Evolutionary conservation across 2,329 filamentous ascomycete species (phyloP).

Genomic region (Curvularia hawaiiensis): DNA sequence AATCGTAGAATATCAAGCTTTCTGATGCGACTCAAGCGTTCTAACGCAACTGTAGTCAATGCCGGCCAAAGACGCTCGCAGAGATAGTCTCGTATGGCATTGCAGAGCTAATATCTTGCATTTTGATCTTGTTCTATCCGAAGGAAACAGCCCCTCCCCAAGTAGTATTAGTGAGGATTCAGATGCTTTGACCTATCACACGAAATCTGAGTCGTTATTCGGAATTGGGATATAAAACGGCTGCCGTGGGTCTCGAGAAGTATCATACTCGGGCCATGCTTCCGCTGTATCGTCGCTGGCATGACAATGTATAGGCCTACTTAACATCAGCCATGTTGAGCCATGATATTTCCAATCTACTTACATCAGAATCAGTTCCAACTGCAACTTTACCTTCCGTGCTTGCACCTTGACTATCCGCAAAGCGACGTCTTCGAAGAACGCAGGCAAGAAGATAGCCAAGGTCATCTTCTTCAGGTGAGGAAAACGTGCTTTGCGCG

Average conservation of each 20-base stretch:
- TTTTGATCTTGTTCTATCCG: too few species aligned
- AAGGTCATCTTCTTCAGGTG: constrained; percentile 12
- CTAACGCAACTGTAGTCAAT: background rate
- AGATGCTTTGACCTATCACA: too few species aligned
- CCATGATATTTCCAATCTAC: background rate
- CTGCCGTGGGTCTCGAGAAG: constrained; percentile 12
- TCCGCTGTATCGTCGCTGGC: background rate
- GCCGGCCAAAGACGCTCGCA: background rate
- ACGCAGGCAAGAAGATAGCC: constrained; percentile 7
- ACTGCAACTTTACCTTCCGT: constrained; percentile 2
- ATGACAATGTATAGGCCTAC: constrained; percentile 7
- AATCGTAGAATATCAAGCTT: background rate
- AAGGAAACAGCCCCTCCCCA: too few species aligned
- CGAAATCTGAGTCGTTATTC: background rate
- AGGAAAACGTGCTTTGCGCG: constrained; percentile 9
- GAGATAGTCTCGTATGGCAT: background rate
- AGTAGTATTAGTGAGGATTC: background rate
- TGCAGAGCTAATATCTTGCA: background rate
- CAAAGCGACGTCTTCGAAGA: constrained; percentile 13
- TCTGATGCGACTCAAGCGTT: background rate
- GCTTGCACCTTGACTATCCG: constrained; percentile 11
- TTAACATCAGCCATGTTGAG: background rate
- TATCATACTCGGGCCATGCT: constrained; percentile 15
- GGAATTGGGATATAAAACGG: constrained; percentile 1
- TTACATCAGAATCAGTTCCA: constrained; percentile 14